A percentile compares a stretch with the other conserved stretches of the same genome.
Evolutionary conservation across 169 alveolate genomes (phyloP).

Genomic region (Eimeria praecox): DNA sequence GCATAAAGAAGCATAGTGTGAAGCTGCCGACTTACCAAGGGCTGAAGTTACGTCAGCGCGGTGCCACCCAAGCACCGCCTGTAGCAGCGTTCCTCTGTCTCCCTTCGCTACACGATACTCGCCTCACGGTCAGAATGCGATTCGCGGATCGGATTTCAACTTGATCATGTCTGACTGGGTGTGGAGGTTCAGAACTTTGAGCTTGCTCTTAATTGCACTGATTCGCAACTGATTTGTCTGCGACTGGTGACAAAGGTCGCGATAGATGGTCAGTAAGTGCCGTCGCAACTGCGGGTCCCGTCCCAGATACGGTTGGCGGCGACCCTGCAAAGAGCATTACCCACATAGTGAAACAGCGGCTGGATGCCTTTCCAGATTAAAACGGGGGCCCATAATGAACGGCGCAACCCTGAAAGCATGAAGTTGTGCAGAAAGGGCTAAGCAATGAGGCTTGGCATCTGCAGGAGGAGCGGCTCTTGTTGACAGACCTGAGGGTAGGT

Average conservation of each 20-base stretch:
- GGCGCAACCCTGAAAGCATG: too few species aligned
- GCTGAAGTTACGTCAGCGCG: neutral
- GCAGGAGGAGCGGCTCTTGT: neutral
- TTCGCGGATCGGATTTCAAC: slow-evolving; percentile 75
- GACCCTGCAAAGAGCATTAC: slow-evolving; percentile 51
- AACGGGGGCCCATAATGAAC: neutral
- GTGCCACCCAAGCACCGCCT: neutral
- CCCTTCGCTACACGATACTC: neutral
- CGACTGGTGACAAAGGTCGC: slow-evolving; percentile 72
- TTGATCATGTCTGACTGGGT: slow-evolving; percentile 78
- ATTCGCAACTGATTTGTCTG: slow-evolving; percentile 65
- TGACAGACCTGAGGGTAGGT: slow-evolving; percentile 66
- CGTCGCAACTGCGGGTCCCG: slow-evolving; percentile 72
- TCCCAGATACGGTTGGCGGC: slow-evolving; percentile 71
- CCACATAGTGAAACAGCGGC: neutral
- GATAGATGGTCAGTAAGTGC: slow-evolving; percentile 47
- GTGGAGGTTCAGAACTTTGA: slow-evolving; percentile 69
- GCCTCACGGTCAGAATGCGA: slow-evolving; percentile 11
- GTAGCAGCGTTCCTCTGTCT: neutral
- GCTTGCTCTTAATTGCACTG: slow-evolving; percentile 74
- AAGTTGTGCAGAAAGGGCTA: neutral
- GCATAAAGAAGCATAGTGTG: neutral
- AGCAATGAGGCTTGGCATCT: neutral
- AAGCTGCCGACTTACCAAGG: neutral
- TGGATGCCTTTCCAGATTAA: neutral